A percentile compares a stretch with the other conserved stretches of the same genome.
Conservation (phyloP, 495 filamentous ascomycete genomes). For the Pyronema domesticum region DNA sequence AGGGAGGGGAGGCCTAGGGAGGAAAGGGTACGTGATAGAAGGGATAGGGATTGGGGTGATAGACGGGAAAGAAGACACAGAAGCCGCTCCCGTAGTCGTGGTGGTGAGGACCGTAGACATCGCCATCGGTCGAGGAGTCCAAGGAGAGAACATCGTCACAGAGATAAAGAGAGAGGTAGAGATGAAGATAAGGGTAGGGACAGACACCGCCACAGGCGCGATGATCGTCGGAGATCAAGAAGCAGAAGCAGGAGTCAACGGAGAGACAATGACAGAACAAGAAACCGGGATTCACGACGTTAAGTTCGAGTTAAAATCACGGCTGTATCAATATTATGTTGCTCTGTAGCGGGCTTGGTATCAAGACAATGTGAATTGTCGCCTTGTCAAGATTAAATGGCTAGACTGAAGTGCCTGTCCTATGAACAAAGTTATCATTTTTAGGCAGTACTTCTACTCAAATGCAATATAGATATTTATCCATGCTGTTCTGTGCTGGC, state of each 20-base stretch:
- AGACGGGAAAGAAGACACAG: neutral
- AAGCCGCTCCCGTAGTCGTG: neutral
- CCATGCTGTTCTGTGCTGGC: too few species aligned
- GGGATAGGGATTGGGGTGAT: neutral
- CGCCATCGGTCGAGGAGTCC: neutral
- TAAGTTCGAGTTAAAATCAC: too few species aligned
- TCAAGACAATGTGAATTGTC: too few species aligned
- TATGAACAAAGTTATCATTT: too few species aligned
- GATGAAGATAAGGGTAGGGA: neutral
- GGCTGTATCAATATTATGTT: too few species aligned
- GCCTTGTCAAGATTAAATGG: too few species aligned
- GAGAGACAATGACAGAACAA: neutral
- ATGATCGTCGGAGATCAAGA: neutral
- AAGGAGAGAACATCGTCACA: neutral
- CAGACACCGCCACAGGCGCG: neutral
- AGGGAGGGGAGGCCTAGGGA: too few species aligned
- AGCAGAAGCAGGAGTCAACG: neutral
- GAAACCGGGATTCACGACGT: too few species aligned
- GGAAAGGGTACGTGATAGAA: neutral
- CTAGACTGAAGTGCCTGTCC: too few species aligned
- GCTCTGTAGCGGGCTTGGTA: too few species aligned
- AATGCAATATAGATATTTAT: too few species aligned
- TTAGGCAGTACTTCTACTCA: too few species aligned
- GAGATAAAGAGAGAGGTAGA: neutral
- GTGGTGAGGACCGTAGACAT: neutral